Conservation (phyloP, 2,329 filamentous ascomycete genomes). For the Chrysoporthe cubensis region DNA sequence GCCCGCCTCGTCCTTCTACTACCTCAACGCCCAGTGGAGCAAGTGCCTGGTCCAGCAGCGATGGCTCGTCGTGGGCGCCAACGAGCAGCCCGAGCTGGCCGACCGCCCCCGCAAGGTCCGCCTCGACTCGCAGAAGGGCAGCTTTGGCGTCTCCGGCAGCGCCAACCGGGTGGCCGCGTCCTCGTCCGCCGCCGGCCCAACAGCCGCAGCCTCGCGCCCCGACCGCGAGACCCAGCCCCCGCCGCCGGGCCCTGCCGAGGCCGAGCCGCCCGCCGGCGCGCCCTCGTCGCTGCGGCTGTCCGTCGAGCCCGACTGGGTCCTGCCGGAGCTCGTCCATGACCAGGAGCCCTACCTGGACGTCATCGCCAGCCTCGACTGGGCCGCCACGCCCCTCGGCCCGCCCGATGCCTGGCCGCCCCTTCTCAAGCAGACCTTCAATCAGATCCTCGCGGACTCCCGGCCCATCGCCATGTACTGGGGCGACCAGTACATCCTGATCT, state of each 20-base stretch:
- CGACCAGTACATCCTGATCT: conserved; percentile 60
- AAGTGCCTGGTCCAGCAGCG: conserved; percentile 36
- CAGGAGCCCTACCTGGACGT: conserved; percentile 42
- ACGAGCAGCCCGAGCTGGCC: conserved; percentile 35
- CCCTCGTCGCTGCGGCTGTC: conserved; percentile 31
- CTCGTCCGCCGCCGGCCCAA: background rate
- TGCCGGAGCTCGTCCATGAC: conserved; percentile 38
- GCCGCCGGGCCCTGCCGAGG: background rate
- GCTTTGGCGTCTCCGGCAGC: conserved; percentile 26
- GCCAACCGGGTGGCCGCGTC: conserved; percentile 22
- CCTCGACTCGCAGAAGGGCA: conserved; percentile 30
- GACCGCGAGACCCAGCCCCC: conserved; percentile 23
- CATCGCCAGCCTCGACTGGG: conserved; percentile 49
- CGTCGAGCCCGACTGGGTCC: conserved; percentile 37
- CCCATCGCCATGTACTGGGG: conserved; percentile 64
- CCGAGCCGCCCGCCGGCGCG: conserved; percentile 15
- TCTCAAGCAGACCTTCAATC: conserved; percentile 47
- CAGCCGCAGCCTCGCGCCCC: conserved; percentile 23
- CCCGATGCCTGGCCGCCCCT: conserved; percentile 47
- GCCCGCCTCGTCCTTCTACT: conserved; percentile 32
- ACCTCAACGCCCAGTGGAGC: conserved; percentile 40
- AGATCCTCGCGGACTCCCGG: conserved; percentile 46
- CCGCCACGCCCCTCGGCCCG: conserved; percentile 48
- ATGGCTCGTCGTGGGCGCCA: conserved; percentile 42
- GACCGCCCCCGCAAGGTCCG: conserved; percentile 31